These are phyloP conservation scores for Datisca glomerata DNA, from an alignment of 306 rosid genomes.

Conservation along the genomic window DNA sequence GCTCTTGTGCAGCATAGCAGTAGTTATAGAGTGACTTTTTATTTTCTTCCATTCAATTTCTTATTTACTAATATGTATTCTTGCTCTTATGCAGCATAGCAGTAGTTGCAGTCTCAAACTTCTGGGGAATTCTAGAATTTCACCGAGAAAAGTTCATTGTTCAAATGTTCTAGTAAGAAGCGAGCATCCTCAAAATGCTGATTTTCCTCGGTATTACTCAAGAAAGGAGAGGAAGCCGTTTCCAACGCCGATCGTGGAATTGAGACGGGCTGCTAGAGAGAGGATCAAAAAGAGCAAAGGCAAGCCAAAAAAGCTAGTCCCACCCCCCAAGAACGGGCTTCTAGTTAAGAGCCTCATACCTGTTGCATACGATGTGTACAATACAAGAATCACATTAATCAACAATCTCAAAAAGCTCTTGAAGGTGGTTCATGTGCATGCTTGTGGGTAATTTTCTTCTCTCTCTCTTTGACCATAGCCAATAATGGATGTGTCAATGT, in stretches of 20 bases:
- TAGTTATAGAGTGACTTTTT: no score
- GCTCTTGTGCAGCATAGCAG: no score
- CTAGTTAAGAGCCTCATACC: conserved; percentile 73
- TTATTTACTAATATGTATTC: background rate
- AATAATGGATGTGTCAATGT: background rate
- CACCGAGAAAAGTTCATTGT: conserved; percentile 17
- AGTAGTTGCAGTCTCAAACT: conserved; percentile 15
- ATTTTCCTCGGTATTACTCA: conserved; percentile 57
- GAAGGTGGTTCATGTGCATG: conserved; percentile 66
- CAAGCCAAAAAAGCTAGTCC: conserved; percentile 42
- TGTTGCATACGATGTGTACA: conserved; percentile 55
- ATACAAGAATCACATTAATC: conserved; percentile 67
- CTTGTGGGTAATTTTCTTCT: conserved; percentile 66
- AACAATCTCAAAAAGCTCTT: conserved; percentile 87
- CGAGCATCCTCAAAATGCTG: conserved; percentile 73
- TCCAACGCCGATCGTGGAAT: conserved; percentile 67
- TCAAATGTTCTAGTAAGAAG: conserved; percentile 26
- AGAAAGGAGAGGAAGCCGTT: conserved; percentile 85
- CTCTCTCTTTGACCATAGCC: conserved; percentile 8
- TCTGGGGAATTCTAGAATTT: conserved; percentile 21
- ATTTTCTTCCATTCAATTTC: background rate
- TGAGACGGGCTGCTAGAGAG: conserved; percentile 96
- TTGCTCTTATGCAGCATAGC: conserved; percentile 19
- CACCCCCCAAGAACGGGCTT: conserved; percentile 78
- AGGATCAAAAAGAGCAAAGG: conserved; percentile 63